A percentile compares a stretch with the other conserved stretches of the same genome.
phyloP scores from a whole-genome alignment of 495 filamentous ascomycete species.

The Aspergillus sclerotiicarbonarius region DNA sequence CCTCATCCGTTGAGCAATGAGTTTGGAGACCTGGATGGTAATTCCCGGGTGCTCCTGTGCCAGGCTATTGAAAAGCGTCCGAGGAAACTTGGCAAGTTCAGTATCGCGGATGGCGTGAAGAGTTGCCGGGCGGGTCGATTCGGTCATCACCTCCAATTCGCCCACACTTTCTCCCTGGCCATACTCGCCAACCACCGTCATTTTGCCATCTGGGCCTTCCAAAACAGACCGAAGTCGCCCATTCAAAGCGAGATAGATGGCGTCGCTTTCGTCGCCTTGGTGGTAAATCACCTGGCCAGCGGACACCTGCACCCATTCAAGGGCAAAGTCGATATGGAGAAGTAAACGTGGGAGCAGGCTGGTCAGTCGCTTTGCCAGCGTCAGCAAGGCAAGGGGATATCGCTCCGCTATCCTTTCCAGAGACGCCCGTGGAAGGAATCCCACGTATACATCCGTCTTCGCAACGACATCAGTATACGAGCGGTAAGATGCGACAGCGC shows the following conservation, averaged over 20 bases:
- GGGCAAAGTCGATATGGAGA: constrained; percentile 93
- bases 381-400: constrained; percentile 87
- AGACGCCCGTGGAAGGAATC: constrained; percentile 82
- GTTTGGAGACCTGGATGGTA: constrained; percentile 98
- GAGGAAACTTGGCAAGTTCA: constrained; percentile 92
- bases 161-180: constrained; percentile 97
- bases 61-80: constrained; percentile 94
- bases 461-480: constrained; percentile 96
- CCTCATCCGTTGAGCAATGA: constrained; percentile 94
- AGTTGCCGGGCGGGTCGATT: constrained; percentile 82
- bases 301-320: constrained; percentile 97
- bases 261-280: constrained; percentile 93
- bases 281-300: constrained; percentile 93
- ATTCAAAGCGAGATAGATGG: constrained; percentile 96
- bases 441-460: constrained; percentile 98
- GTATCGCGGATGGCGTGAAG: constrained; percentile 96
- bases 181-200: constrained; percentile 88
- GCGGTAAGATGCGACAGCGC: constrained; percentile 87
- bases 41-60: constrained; percentile 96
- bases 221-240: constrained; percentile 79
- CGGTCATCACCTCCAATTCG: constrained; percentile 95
- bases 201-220: constrained; percentile 73
- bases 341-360: constrained; percentile 87
- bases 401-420: constrained; percentile 89
- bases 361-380: constrained; percentile 92